A percentile compares a stretch with the other conserved stretches of the same genome.
These are phyloP conservation scores for Solanum hybrid DNA, from an alignment of 305 asterid genomes.

Conservation along the genomic window DNA sequence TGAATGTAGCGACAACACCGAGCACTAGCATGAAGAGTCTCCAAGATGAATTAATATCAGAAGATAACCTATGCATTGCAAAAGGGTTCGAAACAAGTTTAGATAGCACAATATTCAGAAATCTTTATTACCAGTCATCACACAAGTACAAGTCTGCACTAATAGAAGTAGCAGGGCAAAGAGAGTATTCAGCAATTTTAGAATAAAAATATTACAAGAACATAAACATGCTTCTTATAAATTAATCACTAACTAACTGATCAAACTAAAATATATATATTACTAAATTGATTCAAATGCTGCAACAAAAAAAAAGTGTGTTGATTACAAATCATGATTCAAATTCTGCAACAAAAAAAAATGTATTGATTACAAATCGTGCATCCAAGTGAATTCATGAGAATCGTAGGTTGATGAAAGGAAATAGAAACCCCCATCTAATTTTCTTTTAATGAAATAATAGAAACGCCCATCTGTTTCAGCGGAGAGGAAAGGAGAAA, in stretches of 20 bases:
- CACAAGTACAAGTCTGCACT: neutral
- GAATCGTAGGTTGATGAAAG: neutral
- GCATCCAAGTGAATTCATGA: neutral
- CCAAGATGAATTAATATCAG: slow-evolving; percentile 38
- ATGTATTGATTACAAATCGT: neutral
- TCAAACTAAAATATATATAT: neutral
- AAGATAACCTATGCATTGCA: slow-evolving; percentile 31
- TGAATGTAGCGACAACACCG: slow-evolving; percentile 42
- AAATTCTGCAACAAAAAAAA: neutral
- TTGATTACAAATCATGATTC: neutral
- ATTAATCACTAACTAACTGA: neutral
- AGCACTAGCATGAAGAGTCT: slow-evolving; percentile 57
- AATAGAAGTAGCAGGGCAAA: neutral
- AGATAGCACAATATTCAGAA: neutral
- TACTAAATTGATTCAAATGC: neutral
- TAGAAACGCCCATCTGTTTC: neutral
- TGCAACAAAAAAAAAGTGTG: neutral
- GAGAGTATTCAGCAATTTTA: neutral
- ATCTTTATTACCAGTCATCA: neutral
- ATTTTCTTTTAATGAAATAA: neutral
- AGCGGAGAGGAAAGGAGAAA: neutral
- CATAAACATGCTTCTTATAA: neutral
- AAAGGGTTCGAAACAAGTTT: slow-evolving; percentile 30
- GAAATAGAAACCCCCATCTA: neutral
- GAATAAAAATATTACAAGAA: neutral